phyloP scores from a whole-genome alignment of 2,329 filamentous ascomycete genomes.

The Sclerotiophoma versabilis region DNA sequence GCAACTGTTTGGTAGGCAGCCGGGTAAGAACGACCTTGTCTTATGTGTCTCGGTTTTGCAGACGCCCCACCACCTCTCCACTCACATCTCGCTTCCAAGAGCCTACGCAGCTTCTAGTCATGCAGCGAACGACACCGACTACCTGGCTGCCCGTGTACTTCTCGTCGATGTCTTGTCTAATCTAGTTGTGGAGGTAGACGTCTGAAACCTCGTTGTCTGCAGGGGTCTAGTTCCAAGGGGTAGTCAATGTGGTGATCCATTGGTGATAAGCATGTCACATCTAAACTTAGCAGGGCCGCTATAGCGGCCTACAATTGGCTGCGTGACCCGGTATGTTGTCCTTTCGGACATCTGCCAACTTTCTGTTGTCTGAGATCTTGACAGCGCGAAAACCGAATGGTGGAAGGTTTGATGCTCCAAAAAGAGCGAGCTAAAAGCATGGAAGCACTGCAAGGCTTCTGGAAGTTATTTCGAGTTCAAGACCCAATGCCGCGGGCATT shows the following conservation, averaged over 20 bases:
- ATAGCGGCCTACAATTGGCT: conserved; percentile 36
- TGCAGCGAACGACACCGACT: conserved; percentile 3
- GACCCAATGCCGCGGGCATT: not conserved
- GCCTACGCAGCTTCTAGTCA: conserved; percentile 1
- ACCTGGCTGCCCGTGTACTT: conserved; percentile 3
- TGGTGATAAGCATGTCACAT: conserved; percentile 38
- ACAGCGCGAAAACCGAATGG: conserved; percentile 13
- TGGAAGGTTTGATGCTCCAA: conserved; percentile 9
- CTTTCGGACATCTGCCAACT: conserved; percentile 12
- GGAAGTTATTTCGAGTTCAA: conserved; percentile 27
- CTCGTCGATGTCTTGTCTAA: conserved; percentile 3
- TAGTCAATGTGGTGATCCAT: conserved; percentile 8
- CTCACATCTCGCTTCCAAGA: conserved; percentile 5
- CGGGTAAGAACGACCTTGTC: conserved; percentile 15
- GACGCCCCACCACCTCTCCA: conserved; percentile 11
- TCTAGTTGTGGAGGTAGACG: conserved; percentile 30
- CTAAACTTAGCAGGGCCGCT: conserved; percentile 45
- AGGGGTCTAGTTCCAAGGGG: conserved; percentile 40
- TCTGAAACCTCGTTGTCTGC: conserved; percentile 44
- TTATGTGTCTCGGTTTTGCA: conserved; percentile 15
- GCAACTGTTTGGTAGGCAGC: conserved; percentile 12
- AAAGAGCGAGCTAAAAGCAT: conserved; percentile 7
- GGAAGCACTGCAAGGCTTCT: conserved; percentile 29
- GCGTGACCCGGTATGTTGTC: conserved; percentile 11
- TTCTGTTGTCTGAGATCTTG: conserved; percentile 16